Percentiles rank a stretch among this genome's conserved stretches.
These are phyloP conservation scores for Eucalyptus fibrosa DNA, from an alignment of 345 rosid genomes.

Conservation along the genomic window DNA sequence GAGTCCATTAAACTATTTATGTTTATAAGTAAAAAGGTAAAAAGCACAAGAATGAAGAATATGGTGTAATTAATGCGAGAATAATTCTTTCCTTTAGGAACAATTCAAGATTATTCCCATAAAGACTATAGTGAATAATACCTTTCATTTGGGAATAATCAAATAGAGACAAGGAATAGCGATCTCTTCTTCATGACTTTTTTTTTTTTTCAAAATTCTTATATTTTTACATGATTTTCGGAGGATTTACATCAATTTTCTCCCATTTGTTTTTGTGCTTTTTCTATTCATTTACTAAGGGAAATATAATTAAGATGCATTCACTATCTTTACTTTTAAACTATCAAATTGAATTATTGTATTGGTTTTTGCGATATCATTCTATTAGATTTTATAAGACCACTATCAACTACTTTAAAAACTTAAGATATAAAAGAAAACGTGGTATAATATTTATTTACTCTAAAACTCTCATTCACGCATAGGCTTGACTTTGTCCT, in stretches of 20 bases:
- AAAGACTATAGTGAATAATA: not conserved
- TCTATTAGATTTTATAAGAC: rapidly evolving
- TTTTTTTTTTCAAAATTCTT: not conserved
- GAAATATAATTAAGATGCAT: not conserved
- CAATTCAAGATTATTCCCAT: not conserved
- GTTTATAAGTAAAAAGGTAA: not conserved
- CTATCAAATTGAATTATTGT: not conserved
- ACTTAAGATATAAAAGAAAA: too few species aligned
- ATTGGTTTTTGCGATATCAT: rapidly evolving
- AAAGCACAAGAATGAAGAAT: not conserved
- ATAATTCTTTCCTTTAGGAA: not conserved
- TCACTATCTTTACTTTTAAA: too few species aligned
- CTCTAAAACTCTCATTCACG: not conserved
- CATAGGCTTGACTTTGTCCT: rapidly evolving
- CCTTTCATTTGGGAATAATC: not conserved
- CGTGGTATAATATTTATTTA: too few species aligned
- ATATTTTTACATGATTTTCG: not conserved
- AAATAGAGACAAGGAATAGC: not conserved
- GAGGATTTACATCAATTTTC: not conserved
- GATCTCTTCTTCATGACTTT: not conserved
- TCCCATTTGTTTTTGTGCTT: not conserved
- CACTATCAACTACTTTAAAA: rapidly evolving
- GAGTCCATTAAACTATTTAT: not conserved
- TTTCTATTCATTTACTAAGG: not conserved
- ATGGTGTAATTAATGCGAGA: not conserved